These are phyloP conservation scores for Podosphaera xanthii DNA, from an alignment of 2,329 filamentous ascomycete species.

Conservation along the genomic window DNA sequence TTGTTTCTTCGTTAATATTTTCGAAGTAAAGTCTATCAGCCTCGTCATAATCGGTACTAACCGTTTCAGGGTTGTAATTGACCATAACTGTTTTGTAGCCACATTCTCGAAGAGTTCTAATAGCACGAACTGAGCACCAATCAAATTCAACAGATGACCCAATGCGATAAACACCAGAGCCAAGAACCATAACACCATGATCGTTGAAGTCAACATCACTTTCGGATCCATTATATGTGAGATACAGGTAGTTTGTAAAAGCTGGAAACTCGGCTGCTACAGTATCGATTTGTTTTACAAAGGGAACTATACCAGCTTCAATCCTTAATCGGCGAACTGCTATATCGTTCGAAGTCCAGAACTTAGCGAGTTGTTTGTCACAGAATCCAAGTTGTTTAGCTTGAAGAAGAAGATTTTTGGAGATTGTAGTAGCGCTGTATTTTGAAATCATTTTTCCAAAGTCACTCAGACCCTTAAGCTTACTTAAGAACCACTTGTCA, in stretches of 20 bases:
- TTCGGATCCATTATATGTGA: slow-evolving; percentile 82
- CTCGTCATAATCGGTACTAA: slow-evolving; percentile 80
- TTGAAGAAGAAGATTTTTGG: slow-evolving; percentile 45
- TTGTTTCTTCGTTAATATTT: slow-evolving; percentile 73
- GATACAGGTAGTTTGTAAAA: slow-evolving; percentile 84
- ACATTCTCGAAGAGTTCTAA: slow-evolving; percentile 65
- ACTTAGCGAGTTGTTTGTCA: slow-evolving; percentile 79
- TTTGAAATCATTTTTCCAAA: slow-evolving; percentile 60
- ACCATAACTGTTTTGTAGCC: slow-evolving; percentile 93
- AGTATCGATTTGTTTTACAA: slow-evolving; percentile 96
- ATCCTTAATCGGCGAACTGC: slow-evolving; percentile 64
- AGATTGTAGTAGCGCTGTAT: slow-evolving; percentile 41
- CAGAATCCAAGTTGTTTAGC: slow-evolving; percentile 91
- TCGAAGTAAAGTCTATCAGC: slow-evolving; percentile 91
- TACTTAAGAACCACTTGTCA: slow-evolving; percentile 93
- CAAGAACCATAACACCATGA: slow-evolving; percentile 74
- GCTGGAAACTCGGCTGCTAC: slow-evolving; percentile 93
- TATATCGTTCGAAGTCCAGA: slow-evolving; percentile 85
- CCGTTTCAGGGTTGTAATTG: slow-evolving; percentile 80
- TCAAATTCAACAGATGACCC: slow-evolving; percentile 97
- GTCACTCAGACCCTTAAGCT: slow-evolving; percentile 74
- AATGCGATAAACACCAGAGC: slow-evolving; percentile 89
- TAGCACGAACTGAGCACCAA: slow-evolving; percentile 91
- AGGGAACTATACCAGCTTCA: slow-evolving; percentile 68
- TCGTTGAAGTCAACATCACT: slow-evolving; percentile 71